A percentile compares a stretch with the other conserved stretches of the same genome.
phyloP scores from a whole-genome alignment of 2,329 filamentous ascomycete species.

The Diplodia mutila region DNA sequence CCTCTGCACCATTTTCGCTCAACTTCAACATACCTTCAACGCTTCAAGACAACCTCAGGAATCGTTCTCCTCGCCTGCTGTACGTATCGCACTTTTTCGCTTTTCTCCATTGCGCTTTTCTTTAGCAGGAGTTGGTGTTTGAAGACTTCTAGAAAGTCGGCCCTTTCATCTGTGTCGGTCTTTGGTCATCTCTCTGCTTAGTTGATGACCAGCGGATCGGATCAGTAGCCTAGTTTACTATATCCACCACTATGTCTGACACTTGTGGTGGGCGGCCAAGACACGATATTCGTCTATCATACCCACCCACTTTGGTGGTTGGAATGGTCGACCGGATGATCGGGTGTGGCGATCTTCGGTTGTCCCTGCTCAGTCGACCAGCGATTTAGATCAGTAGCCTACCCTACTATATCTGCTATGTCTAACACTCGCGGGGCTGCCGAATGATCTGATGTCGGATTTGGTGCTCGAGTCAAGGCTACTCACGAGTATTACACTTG shows the following conservation, averaged over 20 bases:
- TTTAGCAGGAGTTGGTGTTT: too few relatives aligned
- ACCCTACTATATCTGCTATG: too few relatives aligned
- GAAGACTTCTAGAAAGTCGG: neutral
- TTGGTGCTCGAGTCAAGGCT: slow-evolving; percentile 8
- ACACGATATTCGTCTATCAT: neutral
- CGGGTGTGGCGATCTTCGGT: neutral
- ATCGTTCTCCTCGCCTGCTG: neutral
- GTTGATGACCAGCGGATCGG: neutral
- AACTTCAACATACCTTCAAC: neutral
- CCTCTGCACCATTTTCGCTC: neutral
- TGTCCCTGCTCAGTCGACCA: too few relatives aligned
- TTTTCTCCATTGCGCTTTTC: neutral
- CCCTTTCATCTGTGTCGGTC: slow-evolving; percentile 1
- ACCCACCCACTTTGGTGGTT: neutral
- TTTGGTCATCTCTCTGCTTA: neutral
- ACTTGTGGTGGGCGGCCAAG: neutral
- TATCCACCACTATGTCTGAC: neutral
- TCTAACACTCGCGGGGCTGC: too few relatives aligned
- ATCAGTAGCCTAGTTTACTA: neutral
- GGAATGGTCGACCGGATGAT: slow-evolving; percentile 12
- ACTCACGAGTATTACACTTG: neutral
- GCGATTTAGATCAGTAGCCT: too few relatives aligned
- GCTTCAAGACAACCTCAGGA: neutral
- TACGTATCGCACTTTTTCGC: neutral
- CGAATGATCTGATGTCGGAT: too few relatives aligned